These are phyloP conservation scores for Beauveria sp. DNA, from an alignment of 2,329 filamentous ascomycete genomes.

Conservation along the genomic window DNA sequence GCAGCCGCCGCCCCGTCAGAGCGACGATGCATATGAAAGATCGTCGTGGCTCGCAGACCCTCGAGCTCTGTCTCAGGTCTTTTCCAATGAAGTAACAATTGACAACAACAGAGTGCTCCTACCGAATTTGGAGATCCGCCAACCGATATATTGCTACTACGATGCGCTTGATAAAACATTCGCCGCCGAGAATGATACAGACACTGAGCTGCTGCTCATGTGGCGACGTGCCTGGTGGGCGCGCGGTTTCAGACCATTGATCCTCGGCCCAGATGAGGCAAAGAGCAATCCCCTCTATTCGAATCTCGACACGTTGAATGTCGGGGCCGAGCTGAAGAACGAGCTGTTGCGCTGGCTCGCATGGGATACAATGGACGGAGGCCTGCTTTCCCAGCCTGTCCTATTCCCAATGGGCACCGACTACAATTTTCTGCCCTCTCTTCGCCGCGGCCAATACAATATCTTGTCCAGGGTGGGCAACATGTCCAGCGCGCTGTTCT, in stretches of 20 bases:
- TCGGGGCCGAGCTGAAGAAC: slow-evolving; percentile 54
- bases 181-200: slow-evolving; percentile 58
- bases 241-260: slow-evolving; percentile 78
- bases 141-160: slow-evolving; percentile 86
- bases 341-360: slow-evolving; percentile 83
- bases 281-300: slow-evolving; percentile 75
- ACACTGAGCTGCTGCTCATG: slow-evolving; percentile 70
- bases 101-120: slow-evolving; percentile 80
- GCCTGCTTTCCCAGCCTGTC: slow-evolving; percentile 71
- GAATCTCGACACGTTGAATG: slow-evolving; percentile 54
- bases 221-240: slow-evolving; percentile 97
- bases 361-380: slow-evolving; percentile 85
- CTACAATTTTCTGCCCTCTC: slow-evolving; percentile 61
- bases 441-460: slow-evolving; percentile 70
- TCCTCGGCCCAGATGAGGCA: slow-evolving; percentile 72
- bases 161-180: slow-evolving; percentile 59
- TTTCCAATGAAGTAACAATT: slow-evolving; percentile 70
- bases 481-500: slow-evolving; percentile 64
- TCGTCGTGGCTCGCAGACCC: slow-evolving; percentile 82
- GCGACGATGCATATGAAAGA: slow-evolving; percentile 70
- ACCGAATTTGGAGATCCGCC: slow-evolving; percentile 63
- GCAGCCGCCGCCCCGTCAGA: slow-evolving; percentile 66
- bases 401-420: slow-evolving; percentile 77
- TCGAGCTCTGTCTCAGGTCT: slow-evolving; percentile 79
- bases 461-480: slow-evolving; percentile 66